Evolutionary conservation across 371 early-diverging fungal genomes (phyloP).

Genomic region (Parasitella parasitica): DNA sequence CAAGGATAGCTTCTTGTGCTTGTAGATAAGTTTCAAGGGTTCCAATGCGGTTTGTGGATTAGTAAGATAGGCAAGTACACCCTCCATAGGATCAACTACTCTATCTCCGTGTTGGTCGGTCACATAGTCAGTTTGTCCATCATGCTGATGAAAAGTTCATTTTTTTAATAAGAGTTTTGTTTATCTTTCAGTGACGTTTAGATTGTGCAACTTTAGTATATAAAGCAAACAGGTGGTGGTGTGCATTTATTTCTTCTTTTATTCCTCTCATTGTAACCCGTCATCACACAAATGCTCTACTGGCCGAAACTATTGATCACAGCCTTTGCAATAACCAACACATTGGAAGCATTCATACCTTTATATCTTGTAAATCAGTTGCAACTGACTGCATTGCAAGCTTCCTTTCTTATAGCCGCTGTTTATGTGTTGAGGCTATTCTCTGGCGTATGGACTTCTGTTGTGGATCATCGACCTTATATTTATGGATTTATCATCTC

Average conservation of each 20-base stretch:
- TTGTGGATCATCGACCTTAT: slow-evolving; percentile 6
- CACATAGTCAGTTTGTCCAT: too few species aligned
- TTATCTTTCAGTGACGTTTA: background rate
- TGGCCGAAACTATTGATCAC: slow-evolving; percentile 23
- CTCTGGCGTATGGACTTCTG: slow-evolving; percentile 13
- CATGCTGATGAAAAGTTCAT: too few species aligned
- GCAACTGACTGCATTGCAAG: slow-evolving; percentile 7
- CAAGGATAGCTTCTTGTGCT: too few species aligned
- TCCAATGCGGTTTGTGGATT: too few species aligned
- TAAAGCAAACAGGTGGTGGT: background rate
- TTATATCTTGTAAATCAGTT: slow-evolving; percentile 18
- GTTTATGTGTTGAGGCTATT: slow-evolving; percentile 7
- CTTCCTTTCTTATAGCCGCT: slow-evolving; percentile 6
- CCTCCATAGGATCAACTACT: too few species aligned
- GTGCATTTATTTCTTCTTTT: slow-evolving; percentile 1
- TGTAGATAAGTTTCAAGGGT: too few species aligned
- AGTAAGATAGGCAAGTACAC: too few species aligned
- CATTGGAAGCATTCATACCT: slow-evolving; percentile 21
- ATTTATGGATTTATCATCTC: slow-evolving; percentile 6
- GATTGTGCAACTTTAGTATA: background rate
- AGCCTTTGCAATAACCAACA: slow-evolving; percentile 16
- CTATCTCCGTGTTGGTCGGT: too few species aligned
- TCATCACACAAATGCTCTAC: slow-evolving; percentile 16
- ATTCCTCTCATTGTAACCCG: background rate
- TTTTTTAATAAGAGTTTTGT: too few species aligned